These are phyloP conservation scores for Heimioporus retisporus DNA, from an alignment of 1,284 basidiomycete species.

Conservation along the genomic window DNA sequence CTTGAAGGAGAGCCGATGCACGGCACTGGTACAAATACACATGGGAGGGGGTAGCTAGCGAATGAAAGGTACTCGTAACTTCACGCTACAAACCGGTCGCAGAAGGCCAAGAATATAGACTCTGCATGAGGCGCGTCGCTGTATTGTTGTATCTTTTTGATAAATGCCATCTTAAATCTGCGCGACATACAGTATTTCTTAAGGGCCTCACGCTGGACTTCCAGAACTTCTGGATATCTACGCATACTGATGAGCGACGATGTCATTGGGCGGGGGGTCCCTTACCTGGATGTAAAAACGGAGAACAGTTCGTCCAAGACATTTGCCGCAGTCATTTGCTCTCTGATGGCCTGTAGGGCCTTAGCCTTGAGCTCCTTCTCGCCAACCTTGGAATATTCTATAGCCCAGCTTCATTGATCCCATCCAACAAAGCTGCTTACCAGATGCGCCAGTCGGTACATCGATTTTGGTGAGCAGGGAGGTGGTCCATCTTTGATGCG, in stretches of 20 bases:
- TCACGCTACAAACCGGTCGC: neutral
- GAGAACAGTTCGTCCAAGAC: neutral
- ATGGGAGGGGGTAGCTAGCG: too few relatives aligned
- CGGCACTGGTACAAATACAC: too few relatives aligned
- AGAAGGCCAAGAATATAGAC: neutral
- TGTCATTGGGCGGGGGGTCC: neutral
- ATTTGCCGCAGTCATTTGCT: neutral
- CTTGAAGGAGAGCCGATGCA: too few relatives aligned
- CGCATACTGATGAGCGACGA: neutral
- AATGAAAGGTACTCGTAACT: too few relatives aligned
- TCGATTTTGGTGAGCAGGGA: constrained; percentile 42
- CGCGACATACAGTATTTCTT: neutral
- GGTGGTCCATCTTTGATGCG: constrained; percentile 19
- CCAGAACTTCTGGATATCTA: neutral
- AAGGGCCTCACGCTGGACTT: neutral
- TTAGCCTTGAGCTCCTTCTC: neutral
- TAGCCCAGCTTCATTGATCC: neutral
- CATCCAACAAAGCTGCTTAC: neutral
- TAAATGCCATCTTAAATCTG: neutral
- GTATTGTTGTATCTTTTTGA: neutral
- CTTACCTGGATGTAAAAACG: neutral
- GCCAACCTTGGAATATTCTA: neutral
- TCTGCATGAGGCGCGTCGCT: neutral
- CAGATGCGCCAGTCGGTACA: neutral
- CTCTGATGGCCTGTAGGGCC: neutral